phyloP scores from a whole-genome alignment of 176 grass and related monocot species.

The Aegilops bicornis region DNA sequence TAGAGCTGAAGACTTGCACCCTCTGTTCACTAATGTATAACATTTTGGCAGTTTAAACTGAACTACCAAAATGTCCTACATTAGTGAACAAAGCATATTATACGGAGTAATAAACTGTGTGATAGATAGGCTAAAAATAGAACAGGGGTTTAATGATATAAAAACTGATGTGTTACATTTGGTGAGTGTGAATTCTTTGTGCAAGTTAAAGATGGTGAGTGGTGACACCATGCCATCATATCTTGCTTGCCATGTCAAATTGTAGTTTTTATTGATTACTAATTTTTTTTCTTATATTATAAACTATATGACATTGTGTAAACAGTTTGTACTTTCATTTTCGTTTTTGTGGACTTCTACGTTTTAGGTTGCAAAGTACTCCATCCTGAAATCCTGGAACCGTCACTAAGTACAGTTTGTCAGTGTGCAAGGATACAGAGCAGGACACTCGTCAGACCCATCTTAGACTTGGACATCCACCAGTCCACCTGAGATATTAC shows the following conservation, averaged over 20 bases:
- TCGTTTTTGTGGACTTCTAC: neutral
- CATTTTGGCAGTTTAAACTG: no score
- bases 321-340: neutral
- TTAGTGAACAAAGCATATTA: no score
- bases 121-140: neutral
- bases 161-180: neutral
- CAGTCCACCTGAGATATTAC: neutral
- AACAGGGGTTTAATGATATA: neutral
- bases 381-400: neutral
- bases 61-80: no score
- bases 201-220: neutral
- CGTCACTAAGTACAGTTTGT: neutral
- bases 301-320: neutral
- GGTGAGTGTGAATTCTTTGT: neutral
- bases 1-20: neutral
- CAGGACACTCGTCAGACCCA: neutral
- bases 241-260: neutral
- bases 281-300: neutral
- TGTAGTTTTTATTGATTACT: neutral
- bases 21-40: no score
- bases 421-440: constrained; percentile 2
- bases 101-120: neutral
- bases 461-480: neutral
- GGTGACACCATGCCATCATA: neutral
- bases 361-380: neutral